Evolutionary conservation across 2,329 filamentous ascomycete species (phyloP).

Genomic region (Fusarium irregulare): DNA sequence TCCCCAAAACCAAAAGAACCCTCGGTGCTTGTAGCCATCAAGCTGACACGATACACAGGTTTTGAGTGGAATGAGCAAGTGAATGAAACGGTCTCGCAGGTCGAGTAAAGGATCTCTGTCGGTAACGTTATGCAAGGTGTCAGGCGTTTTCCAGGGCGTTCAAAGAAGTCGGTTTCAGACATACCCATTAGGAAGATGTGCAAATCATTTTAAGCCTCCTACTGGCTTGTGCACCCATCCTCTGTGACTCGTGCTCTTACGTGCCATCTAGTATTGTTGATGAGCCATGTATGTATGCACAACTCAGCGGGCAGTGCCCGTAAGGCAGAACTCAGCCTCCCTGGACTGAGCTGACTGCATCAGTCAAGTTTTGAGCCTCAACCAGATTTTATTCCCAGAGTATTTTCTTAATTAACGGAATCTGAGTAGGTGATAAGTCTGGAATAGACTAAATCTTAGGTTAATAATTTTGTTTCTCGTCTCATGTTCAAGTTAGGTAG

Average conservation of each 20-base stretch:
- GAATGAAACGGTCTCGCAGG: slow-evolving; percentile 48
- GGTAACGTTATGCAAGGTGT: slow-evolving; percentile 24
- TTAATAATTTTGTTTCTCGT: not conserved
- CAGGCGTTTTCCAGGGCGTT: slow-evolving; percentile 39
- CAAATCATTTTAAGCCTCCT: slow-evolving; percentile 3
- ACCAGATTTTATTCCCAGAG: not conserved
- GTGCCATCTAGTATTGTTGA: not conserved
- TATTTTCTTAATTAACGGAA: not conserved
- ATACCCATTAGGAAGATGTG: slow-evolving; percentile 14
- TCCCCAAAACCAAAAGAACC: not conserved
- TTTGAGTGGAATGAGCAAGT: slow-evolving; percentile 57
- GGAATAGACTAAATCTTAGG: not conserved
- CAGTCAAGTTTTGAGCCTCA: slow-evolving; percentile 22
- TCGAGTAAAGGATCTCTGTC: slow-evolving; percentile 44
- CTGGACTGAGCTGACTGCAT: slow-evolving; percentile 2
- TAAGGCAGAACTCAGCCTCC: slow-evolving; percentile 24
- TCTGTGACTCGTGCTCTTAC: slow-evolving; percentile 1
- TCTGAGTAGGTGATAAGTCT: not conserved
- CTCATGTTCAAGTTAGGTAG: not conserved
- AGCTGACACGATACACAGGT: slow-evolving; percentile 44
- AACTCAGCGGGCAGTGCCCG: slow-evolving; percentile 3
- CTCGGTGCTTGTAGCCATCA: not conserved
- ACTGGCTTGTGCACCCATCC: slow-evolving; percentile 12
- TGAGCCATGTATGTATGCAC: slow-evolving; percentile 3
- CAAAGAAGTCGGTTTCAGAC: slow-evolving; percentile 14